A percentile compares a stretch with the other conserved stretches of the same genome.
These are phyloP conservation scores for Rhypophila decipiens DNA, from an alignment of 495 filamentous ascomycete genomes.

Conservation along the genomic window DNA sequence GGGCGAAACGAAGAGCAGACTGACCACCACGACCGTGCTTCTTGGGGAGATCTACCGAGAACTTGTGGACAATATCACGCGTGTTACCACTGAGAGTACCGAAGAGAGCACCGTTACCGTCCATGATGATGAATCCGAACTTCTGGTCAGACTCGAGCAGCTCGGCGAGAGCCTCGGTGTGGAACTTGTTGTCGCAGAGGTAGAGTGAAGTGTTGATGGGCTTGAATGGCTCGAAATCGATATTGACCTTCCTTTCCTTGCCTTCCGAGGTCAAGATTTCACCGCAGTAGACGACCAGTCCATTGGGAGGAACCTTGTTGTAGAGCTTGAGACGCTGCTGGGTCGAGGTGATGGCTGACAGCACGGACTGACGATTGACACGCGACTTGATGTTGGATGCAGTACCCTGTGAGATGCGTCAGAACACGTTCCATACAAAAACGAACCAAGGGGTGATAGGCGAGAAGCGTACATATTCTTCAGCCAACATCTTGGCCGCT, in stretches of 20 bases:
- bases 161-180: conserved; percentile 94
- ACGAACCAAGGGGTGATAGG: not conserved
- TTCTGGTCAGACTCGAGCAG: conserved; percentile 96
- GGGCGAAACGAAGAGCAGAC: conserved; percentile 96
- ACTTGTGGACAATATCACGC: conserved; percentile 93
- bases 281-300: conserved; percentile 96
- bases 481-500: conserved; percentile 97
- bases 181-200: conserved; percentile 99
- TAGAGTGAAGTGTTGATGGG: conserved; percentile 99
- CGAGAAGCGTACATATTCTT: conserved; percentile 85
- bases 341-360: conserved; percentile 97
- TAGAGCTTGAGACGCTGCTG: conserved; percentile 98
- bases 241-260: conserved; percentile 98
- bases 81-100: conserved; percentile 96
- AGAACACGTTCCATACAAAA: conserved; percentile 11
- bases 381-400: conserved; percentile 99
- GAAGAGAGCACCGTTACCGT: conserved; percentile 95
- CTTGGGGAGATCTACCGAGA: conserved; percentile 94
- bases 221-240: conserved; percentile 99
- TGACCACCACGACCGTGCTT: conserved; percentile 99
- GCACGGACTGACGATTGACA: conserved; percentile 93
- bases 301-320: conserved; percentile 96
- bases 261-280: conserved; percentile 99
- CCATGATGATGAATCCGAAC: conserved; percentile 99
- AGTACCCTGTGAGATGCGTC: conserved; percentile 62